These are phyloP conservation scores for Chimonanthus salicifolius DNA, from an alignment of 164 flowering plant species.

Conservation along the genomic window DNA sequence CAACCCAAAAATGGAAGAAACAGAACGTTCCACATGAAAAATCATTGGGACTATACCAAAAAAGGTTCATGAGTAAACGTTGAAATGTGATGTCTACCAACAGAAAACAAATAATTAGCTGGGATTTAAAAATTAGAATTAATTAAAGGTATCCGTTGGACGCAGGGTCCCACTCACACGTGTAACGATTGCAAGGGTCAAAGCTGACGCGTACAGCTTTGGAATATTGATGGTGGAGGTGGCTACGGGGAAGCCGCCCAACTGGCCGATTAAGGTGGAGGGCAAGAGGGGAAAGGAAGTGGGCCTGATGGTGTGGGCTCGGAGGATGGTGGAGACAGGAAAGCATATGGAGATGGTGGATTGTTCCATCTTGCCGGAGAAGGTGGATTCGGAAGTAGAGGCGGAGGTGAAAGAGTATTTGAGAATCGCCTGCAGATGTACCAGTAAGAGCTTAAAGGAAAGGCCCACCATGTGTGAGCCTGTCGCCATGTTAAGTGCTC, in stretches of 20 bases:
- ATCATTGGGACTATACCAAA: no score
- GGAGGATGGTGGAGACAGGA: slow-evolving; percentile 27
- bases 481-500: slow-evolving; percentile 29
- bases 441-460: slow-evolving; percentile 26
- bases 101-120: no score
- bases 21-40: no score
- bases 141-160: slow-evolving; percentile 25
- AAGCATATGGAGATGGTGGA: slow-evolving; percentile 50
- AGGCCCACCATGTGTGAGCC: slow-evolving; percentile 63
- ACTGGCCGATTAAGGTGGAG: slow-evolving; percentile 36
- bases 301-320: slow-evolving; percentile 55
- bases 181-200: slow-evolving; percentile 47
- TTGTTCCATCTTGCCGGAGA: slow-evolving; percentile 7
- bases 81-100: no score
- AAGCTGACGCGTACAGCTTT: slow-evolving; percentile 77
- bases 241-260: slow-evolving; percentile 59
- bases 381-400: slow-evolving; percentile 4
- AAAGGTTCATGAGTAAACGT: no score
- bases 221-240: slow-evolving; percentile 74
- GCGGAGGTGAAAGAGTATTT: slow-evolving; percentile 43
- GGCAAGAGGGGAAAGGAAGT: slow-evolving; percentile 25
- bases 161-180: slow-evolving; percentile 39
- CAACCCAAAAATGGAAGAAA: no score
- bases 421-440: slow-evolving; percentile 54
- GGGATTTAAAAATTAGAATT: no score